Conservation (phyloP, 108 stramenopile species). For the Nannochloropsis salina region DNA sequence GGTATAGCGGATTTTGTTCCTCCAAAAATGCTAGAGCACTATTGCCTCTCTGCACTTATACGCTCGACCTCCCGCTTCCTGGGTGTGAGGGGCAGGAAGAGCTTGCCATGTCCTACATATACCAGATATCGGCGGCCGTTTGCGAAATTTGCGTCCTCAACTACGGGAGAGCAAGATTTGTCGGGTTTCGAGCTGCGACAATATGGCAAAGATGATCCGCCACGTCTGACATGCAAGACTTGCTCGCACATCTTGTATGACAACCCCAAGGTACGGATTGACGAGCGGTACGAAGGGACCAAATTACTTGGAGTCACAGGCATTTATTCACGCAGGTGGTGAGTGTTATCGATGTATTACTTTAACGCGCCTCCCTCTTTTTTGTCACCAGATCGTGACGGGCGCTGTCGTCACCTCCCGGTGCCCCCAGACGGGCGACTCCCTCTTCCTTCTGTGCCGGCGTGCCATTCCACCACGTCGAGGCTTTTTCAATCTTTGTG, state of each 20-base stretch:
- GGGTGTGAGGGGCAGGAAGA: too few relatives aligned
- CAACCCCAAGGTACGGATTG: neutral
- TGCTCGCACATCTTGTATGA: conserved; percentile 11
- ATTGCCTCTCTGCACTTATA: too few relatives aligned
- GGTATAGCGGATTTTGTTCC: too few relatives aligned
- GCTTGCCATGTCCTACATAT: too few relatives aligned
- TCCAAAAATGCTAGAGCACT: too few relatives aligned
- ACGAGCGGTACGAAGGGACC: too few relatives aligned
- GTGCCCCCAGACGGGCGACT: neutral
- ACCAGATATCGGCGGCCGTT: too few relatives aligned
- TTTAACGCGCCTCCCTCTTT: neutral
- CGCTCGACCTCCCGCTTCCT: too few relatives aligned
- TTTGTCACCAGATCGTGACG: neutral
- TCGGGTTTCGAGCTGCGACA: conserved; percentile 14
- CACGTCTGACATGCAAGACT: conserved; percentile 2
- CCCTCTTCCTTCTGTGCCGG: neutral
- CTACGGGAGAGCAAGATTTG: conserved; percentile 19
- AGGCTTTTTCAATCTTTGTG: conserved; percentile 2
- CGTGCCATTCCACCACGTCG: neutral
- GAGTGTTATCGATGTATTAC: neutral
- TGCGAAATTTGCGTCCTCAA: neutral
- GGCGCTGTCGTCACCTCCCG: neutral
- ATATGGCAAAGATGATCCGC: neutral
- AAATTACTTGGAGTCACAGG: too few relatives aligned
- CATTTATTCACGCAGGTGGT: too few relatives aligned